Percentiles rank a stretch among this genome's conserved stretches.
These are phyloP conservation scores for Ophiostoma tasmaniense DNA, from an alignment of 2,329 filamentous ascomycete species.

Conservation along the genomic window DNA sequence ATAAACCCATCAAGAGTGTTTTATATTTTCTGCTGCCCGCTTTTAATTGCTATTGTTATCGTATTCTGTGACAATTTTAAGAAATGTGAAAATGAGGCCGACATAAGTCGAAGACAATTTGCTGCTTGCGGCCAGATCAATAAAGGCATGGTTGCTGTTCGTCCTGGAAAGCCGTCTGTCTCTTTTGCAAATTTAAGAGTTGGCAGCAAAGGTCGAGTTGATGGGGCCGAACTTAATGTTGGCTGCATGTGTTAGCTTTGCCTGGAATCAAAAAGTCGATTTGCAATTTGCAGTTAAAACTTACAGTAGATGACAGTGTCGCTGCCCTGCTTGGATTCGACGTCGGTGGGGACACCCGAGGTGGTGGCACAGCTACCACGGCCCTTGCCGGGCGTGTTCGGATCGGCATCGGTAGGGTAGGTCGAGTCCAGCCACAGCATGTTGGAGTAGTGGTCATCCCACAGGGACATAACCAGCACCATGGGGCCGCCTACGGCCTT, in stretches of 20 bases:
- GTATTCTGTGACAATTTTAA: neutral
- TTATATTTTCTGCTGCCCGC: neutral
- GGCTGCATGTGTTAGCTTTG: conserved; percentile 18
- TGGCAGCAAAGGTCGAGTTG: conserved; percentile 25
- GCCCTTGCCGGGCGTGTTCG: conserved; percentile 32
- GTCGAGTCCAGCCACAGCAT: conserved; percentile 57
- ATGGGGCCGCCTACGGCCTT: conserved; percentile 45
- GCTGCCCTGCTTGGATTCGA: neutral
- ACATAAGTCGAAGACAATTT: neutral
- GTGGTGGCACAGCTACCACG: conserved; percentile 38
- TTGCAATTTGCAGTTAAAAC: neutral
- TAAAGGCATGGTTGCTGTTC: neutral
- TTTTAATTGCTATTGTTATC: neutral
- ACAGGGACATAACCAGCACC: conserved; percentile 54
- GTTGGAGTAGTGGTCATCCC: conserved; percentile 53
- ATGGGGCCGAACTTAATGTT: conserved; percentile 29
- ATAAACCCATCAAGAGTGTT: neutral
- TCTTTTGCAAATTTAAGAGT: conserved; percentile 8
- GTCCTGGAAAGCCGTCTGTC: neutral
- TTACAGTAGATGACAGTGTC: conserved; percentile 1
- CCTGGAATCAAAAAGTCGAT: neutral
- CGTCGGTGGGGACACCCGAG: neutral
- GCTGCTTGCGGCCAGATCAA: neutral
- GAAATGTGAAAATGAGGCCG: neutral
- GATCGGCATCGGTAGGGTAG: conserved; percentile 37